A percentile compares a stretch with the other conserved stretches of the same genome.
phyloP scores from a whole-genome alignment of 169 alveolate species.

The Plasmodium knowlesi region DNA sequence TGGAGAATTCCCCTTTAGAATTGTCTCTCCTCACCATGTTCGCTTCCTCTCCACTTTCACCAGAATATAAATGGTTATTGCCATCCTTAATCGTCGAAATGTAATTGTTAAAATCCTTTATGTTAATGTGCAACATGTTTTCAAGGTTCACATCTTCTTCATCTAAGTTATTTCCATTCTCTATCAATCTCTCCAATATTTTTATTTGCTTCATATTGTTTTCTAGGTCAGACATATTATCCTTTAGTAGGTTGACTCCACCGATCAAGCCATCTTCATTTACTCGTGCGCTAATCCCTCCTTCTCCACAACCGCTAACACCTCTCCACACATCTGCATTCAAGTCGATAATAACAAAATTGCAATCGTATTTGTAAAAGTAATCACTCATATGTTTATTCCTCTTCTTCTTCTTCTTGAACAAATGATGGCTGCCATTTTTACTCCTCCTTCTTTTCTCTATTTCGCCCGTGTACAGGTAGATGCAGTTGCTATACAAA shows the following conservation, averaged over 20 bases:
- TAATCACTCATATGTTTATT: constrained; percentile 44
- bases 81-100: constrained; percentile 59
- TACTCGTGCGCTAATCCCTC: neutral
- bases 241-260: constrained; percentile 17
- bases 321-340: constrained; percentile 10
- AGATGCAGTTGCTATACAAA: constrained; percentile 63
- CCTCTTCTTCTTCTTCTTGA: constrained; percentile 42
- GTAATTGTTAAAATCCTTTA: constrained; percentile 64
- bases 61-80: constrained; percentile 3
- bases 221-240: constrained; percentile 50
- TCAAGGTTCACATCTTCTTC: constrained; percentile 51
- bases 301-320: neutral
- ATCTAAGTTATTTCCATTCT: constrained; percentile 41
- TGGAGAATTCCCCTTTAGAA: constrained; percentile 15
- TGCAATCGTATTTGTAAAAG: constrained; percentile 66
- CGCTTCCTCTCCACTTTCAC: constrained; percentile 48
- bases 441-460: constrained; percentile 33
- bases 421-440: constrained; percentile 24
- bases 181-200: constrained; percentile 48
- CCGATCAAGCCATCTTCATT: neutral
- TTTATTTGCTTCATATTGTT: constrained; percentile 63
- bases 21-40: neutral
- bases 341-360: constrained; percentile 67
- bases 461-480: constrained; percentile 60
- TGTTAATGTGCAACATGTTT: constrained; percentile 42